Percentiles rank a stretch among this genome's conserved stretches.
Conservation (phyloP, 2,329 filamentous ascomycete genomes). For the Aureobasidium melanogenum region DNA sequence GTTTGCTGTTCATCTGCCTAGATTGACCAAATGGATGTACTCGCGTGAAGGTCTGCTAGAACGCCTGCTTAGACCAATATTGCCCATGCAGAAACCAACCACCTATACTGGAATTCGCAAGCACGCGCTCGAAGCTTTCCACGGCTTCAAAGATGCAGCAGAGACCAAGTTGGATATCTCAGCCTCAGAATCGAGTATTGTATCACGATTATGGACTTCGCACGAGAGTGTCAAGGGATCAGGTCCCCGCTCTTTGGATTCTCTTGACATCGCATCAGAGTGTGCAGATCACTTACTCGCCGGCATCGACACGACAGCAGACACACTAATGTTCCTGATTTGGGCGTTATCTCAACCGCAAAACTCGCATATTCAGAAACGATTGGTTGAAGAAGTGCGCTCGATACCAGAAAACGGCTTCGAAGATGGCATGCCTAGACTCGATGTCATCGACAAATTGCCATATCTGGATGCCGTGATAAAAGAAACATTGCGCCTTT, state of each 20-base stretch:
- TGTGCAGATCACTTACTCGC: slow-evolving; percentile 46
- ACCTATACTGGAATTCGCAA: slow-evolving; percentile 44
- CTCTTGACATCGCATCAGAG: slow-evolving; percentile 44
- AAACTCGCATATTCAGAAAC: slow-evolving; percentile 36
- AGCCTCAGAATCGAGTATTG: slow-evolving; percentile 25
- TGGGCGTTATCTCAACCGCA: slow-evolving; percentile 41
- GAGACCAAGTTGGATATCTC: slow-evolving; percentile 8
- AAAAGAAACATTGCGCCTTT: slow-evolving; percentile 30
- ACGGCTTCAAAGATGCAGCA: slow-evolving; percentile 22
- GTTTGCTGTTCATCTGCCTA: slow-evolving; percentile 40
- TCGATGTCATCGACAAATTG: slow-evolving; percentile 21
- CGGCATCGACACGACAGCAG: slow-evolving; percentile 46
- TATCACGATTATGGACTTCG: slow-evolving; percentile 31
- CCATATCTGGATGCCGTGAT: slow-evolving; percentile 25
- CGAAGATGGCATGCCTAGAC: slow-evolving; percentile 31
- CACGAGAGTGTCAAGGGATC: slow-evolving; percentile 16
- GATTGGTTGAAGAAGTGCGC: slow-evolving; percentile 35
- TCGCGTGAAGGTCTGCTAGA: slow-evolving; percentile 31
- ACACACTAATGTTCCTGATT: slow-evolving; percentile 43
- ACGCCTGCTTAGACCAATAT: slow-evolving; percentile 29
- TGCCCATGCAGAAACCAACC: slow-evolving; percentile 43
- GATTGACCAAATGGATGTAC: slow-evolving; percentile 42
- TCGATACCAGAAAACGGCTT: neutral
- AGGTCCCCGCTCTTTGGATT: slow-evolving; percentile 23
- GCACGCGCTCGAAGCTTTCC: slow-evolving; percentile 32